phyloP scores from a whole-genome alignment of 306 rosid genomes.

The Trifolium dubium region DNA sequence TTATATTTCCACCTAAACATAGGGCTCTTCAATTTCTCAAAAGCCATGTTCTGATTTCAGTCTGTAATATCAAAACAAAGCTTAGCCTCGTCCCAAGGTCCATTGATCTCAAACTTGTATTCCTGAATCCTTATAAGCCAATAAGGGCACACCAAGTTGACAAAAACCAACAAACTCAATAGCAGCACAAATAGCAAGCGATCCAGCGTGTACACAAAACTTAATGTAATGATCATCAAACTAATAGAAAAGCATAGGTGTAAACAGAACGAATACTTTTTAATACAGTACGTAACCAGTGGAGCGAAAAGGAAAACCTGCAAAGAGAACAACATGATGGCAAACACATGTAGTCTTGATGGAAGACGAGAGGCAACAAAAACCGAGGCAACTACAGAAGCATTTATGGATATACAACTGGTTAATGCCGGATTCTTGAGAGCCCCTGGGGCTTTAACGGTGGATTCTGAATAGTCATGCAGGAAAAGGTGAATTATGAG shows the following conservation, averaged over 20 bases:
- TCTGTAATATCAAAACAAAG: constrained; percentile 92
- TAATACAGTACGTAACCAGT: constrained; percentile 73
- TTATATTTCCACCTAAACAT: background rate
- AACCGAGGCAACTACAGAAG: constrained; percentile 90
- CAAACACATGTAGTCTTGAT: constrained; percentile 83
- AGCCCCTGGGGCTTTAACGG: constrained; percentile 65
- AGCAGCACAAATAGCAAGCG: constrained; percentile 61
- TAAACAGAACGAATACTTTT: constrained; percentile 67
- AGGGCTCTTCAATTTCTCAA: constrained; percentile 9
- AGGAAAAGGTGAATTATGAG: constrained; percentile 81
- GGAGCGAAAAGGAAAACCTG: constrained; percentile 95
- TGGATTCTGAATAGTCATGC: constrained; percentile 90
- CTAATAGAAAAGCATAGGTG: constrained; percentile 74
- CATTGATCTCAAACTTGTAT: constrained; percentile 90
- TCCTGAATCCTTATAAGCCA: constrained; percentile 91
- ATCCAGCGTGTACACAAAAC: constrained; percentile 66
- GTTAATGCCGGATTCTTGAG: constrained; percentile 70
- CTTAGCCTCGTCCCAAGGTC: constrained; percentile 98
- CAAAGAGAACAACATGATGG: constrained; percentile 80
- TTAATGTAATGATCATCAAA: constrained; percentile 64
- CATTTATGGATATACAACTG: constrained; percentile 84
- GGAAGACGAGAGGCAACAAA: constrained; percentile 87
- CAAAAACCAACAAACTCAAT: constrained; percentile 72
- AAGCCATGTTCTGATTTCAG: constrained; percentile 41
- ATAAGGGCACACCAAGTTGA: constrained; percentile 79